Evolutionary conservation across 225 moss, liverwort and hornwort species (phyloP).

Genomic region (Physcomitrellopsis africana): DNA sequence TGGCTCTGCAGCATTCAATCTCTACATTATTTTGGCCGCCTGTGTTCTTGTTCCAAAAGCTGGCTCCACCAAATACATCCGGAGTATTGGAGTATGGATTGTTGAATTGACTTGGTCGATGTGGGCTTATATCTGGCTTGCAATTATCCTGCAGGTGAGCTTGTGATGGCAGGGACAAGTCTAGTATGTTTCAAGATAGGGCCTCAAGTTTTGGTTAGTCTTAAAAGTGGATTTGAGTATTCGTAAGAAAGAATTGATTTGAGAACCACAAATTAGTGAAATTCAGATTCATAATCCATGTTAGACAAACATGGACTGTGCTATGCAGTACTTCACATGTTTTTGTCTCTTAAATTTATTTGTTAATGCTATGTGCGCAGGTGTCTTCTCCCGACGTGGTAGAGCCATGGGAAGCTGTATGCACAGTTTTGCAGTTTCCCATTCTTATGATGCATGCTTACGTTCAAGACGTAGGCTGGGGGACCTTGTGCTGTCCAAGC

Average conservation of each 20-base stretch:
- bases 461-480: constrained; percentile 74
- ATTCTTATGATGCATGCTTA: constrained; percentile 83
- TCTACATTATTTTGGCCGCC: constrained; percentile 76
- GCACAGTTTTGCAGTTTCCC: constrained; percentile 84
- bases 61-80: constrained; percentile 67
- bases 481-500: constrained; percentile 26
- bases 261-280: too few relatives aligned
- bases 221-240: too few relatives aligned
- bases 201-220: too few relatives aligned
- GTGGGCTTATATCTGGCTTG: constrained; percentile 96
- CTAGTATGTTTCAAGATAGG: too few relatives aligned
- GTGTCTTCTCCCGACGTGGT: constrained; percentile 78
- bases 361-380: constrained; percentile 26
- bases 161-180: too few relatives aligned
- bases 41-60: constrained; percentile 82
- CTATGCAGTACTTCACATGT: background rate
- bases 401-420: constrained; percentile 71
- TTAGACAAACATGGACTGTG: too few relatives aligned
- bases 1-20: constrained; percentile 92
- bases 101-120: constrained; percentile 90
- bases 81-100: constrained; percentile 74
- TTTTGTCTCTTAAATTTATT: background rate
- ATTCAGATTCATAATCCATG: too few relatives aligned
- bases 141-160: constrained; percentile 63
- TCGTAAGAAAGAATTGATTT: too few relatives aligned